Percentiles rank a stretch among this genome's conserved stretches.
Conservation (phyloP, 2,329 filamentous ascomycete species). For the Beauveria scarabaeidicola region DNA sequence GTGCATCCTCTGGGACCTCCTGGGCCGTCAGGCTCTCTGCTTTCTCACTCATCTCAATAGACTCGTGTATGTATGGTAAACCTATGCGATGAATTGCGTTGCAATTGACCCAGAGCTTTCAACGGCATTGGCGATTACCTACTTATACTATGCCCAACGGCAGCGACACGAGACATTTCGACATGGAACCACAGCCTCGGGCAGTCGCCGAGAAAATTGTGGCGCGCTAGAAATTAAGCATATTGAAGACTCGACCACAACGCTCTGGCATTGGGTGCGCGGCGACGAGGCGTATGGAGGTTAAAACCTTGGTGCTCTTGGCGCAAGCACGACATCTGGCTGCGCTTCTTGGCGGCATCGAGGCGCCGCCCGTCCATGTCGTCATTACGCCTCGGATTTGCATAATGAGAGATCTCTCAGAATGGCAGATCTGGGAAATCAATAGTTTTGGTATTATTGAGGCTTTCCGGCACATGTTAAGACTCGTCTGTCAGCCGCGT, state of each 20-base stretch:
- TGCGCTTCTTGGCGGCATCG: slow-evolving; percentile 6
- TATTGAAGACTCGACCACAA: not conserved
- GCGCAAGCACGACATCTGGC: slow-evolving; percentile 9
- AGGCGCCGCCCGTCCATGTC: slow-evolving; percentile 1
- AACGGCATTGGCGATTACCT: not conserved
- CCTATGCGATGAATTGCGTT: not conserved
- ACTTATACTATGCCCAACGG: not conserved
- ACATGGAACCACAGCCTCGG: no score
- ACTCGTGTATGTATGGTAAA: not conserved
- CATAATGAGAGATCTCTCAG: not conserved
- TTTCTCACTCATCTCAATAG: not conserved
- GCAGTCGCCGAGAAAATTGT: no score
- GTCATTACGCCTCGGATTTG: slow-evolving; percentile 6
- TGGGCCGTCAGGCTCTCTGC: not conserved
- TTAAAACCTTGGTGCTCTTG: not conserved
- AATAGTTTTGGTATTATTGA: no score
- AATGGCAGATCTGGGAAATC: no score
- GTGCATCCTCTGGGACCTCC: slow-evolving; percentile 5
- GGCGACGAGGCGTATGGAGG: not conserved
- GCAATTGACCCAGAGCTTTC: no score
- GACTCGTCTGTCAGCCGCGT: no score
- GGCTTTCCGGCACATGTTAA: no score
- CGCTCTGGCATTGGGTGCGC: not conserved
- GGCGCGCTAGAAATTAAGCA: not conserved
- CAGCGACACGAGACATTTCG: no score